Evolutionary conservation across 2,329 filamentous ascomycete genomes (phyloP), one percentile per base, ranked within the genome.

Genomic region (Pseudogymnoascus sp.): DNA sequence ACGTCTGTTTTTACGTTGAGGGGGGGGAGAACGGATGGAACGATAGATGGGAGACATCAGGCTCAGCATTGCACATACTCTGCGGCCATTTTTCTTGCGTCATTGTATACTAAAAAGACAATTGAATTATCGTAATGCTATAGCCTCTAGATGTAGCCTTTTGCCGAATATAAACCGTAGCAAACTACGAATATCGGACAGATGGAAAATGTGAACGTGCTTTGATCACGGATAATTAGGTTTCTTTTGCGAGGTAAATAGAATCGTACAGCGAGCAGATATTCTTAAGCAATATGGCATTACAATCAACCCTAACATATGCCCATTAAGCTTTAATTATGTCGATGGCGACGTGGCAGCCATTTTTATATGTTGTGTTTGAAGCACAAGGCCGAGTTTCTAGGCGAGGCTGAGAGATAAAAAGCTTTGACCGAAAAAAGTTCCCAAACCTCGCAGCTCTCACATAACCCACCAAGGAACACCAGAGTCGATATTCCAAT

Each of bases 401-500:
- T 35, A 60, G 56, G 56, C 56, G 56, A 60, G 56, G 56, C 56
- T 60, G 56, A 60, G 19, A 60, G 56, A 40, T 40, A 60, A 60
- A 60, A 60, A 60, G 56, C 56, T 60, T 60, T 60, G 56, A 60
- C 56, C 56, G 35, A 37, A 60, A 60, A 60, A 60, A 60, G 56
- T 60, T 60, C 56, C 56, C 21, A 40, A 26, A 35, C 56, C 35
- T 60, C 31, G 10, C 11, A 37, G 19, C 56, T 60, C 56, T 53
- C 46, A 17, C 46, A 53, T 53, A 50, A 31, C 46, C 26, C 46
- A 53, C 46, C 46, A 31, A 53, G 46, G 46, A 53, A 53, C 26
- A 53, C 23, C 46, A 53, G 26, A 31, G 26, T 53, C 23, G 26
- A 53, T 53, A 53, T 53, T 53, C 26, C 46, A 53, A 31, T 53